phyloP scores from a whole-genome alignment of 2,329 filamentous ascomycete genomes.

The Penicillium decumbens region DNA sequence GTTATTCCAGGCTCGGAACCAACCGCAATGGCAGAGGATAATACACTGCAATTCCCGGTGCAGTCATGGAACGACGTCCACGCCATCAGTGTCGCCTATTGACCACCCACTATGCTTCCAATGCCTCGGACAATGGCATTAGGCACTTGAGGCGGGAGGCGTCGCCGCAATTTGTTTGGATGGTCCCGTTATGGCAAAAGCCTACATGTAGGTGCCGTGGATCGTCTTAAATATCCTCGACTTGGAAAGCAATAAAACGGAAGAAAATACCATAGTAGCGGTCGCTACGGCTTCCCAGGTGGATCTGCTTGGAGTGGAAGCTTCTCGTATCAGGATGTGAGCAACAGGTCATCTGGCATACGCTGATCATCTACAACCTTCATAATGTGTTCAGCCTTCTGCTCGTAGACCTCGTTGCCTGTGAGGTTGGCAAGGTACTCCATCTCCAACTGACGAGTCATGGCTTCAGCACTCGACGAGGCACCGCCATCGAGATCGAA shows the following conservation, averaged over 20 bases:
- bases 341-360: conserved; percentile 71
- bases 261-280: conserved; percentile 88
- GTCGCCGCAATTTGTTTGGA: too few relatives aligned
- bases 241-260: too few relatives aligned
- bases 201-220: too few relatives aligned
- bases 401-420: conserved; percentile 84
- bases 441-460: conserved; percentile 85
- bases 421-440: conserved; percentile 92
- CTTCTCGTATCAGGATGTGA: conserved; percentile 71
- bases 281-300: conserved; percentile 85
- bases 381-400: conserved; percentile 83
- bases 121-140: too few relatives aligned
- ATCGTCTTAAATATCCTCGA: too few relatives aligned
- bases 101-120: too few relatives aligned
- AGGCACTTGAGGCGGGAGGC: too few relatives aligned
- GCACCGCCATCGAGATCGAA: conserved; percentile 79
- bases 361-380: conserved; percentile 77
- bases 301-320: conserved; percentile 77
- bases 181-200: too few relatives aligned
- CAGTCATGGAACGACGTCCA: too few relatives aligned
- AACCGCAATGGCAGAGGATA: neutral
- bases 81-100: too few relatives aligned
- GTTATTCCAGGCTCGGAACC: too few relatives aligned
- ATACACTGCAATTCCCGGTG: too few relatives aligned
- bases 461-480: conserved; percentile 85